These are phyloP conservation scores for Zangia roseola DNA, from an alignment of 768 basidiomycete species.

Conservation along the genomic window DNA sequence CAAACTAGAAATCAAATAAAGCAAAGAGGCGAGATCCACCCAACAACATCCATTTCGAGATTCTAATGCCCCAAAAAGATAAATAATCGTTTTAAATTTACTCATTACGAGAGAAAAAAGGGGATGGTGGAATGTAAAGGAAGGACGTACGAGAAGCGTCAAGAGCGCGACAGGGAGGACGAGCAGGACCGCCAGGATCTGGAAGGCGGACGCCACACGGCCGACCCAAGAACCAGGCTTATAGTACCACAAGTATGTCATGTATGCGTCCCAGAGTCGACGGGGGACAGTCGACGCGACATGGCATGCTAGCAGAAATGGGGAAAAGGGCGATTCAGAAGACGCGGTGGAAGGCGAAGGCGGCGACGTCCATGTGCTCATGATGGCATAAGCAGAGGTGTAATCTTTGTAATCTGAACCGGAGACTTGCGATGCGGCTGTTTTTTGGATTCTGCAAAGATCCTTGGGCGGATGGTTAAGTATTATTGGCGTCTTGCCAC, in stretches of 20 bases:
- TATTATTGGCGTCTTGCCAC: background rate
- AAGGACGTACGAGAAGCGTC: conserved; percentile 59
- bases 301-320: conserved; percentile 17
- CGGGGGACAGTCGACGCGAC: conserved; percentile 30
- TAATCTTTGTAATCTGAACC: background rate
- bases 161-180: conserved; percentile 53
- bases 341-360: conserved; percentile 6
- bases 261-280: conserved; percentile 58
- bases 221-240: conserved; percentile 65
- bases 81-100: conserved; percentile 1
- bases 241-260: conserved; percentile 64
- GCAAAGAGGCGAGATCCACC: background rate
- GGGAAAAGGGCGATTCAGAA: conserved; percentile 16
- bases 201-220: conserved; percentile 58
- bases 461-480: too few relatives aligned
- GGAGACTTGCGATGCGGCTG: conserved; percentile 2
- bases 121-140: conserved; percentile 5
- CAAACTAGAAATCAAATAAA: background rate
- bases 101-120: conserved; percentile 9
- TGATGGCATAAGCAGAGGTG: conserved; percentile 12
- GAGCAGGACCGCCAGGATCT: conserved; percentile 57
- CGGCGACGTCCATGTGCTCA: conserved; percentile 6
- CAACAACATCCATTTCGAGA: background rate
- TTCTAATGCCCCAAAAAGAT: conserved; percentile 1
- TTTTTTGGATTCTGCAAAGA: background rate